Conservation (phyloP, 2,329 filamentous ascomycete species). For the Mycocentrospora acerina region DNA sequence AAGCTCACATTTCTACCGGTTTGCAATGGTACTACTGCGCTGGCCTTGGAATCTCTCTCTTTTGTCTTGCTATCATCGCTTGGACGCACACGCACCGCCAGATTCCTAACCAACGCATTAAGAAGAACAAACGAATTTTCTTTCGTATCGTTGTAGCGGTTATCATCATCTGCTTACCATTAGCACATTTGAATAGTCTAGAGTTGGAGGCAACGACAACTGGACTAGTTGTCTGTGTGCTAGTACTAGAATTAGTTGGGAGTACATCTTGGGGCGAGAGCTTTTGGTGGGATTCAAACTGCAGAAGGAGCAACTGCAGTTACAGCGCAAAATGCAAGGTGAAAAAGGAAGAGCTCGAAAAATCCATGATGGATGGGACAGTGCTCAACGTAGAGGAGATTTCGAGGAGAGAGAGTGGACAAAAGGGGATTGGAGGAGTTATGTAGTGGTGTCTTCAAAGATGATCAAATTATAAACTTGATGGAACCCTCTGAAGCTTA, state of each 20-base stretch:
- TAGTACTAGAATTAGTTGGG: slow-evolving; percentile 40
- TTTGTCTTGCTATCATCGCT: slow-evolving; percentile 58
- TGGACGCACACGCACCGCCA: slow-evolving; percentile 59
- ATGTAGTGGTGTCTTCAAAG: too few species aligned
- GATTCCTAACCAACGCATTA: slow-evolving; percentile 51
- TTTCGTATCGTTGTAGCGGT: slow-evolving; percentile 55
- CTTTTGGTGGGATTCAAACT: slow-evolving; percentile 28
- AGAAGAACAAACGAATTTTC: slow-evolving; percentile 54
- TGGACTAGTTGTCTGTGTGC: slow-evolving; percentile 36
- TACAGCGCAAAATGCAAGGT: slow-evolving; percentile 37
- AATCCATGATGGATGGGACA: slow-evolving; percentile 30
- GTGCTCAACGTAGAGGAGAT: slow-evolving; percentile 39
- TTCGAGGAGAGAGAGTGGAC: slow-evolving; percentile 27
- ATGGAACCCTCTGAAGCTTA: too few species aligned
- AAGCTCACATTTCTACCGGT: slow-evolving; percentile 53
- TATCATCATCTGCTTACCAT: slow-evolving; percentile 58
- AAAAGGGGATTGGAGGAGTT: slow-evolving; percentile 22
- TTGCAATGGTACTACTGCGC: slow-evolving; percentile 65
- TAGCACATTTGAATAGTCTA: slow-evolving; percentile 46
- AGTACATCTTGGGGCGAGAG: slow-evolving; percentile 30
- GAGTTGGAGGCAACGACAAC: slow-evolving; percentile 44
- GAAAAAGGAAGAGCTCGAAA: slow-evolving; percentile 33
- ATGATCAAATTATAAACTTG: too few species aligned
- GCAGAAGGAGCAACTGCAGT: slow-evolving; percentile 21
- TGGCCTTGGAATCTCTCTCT: slow-evolving; percentile 59